Base-by-base conservation (phyloP, 2,329 filamentous ascomycete genomes). In the Pestalotiopsis sp. region DNA sequence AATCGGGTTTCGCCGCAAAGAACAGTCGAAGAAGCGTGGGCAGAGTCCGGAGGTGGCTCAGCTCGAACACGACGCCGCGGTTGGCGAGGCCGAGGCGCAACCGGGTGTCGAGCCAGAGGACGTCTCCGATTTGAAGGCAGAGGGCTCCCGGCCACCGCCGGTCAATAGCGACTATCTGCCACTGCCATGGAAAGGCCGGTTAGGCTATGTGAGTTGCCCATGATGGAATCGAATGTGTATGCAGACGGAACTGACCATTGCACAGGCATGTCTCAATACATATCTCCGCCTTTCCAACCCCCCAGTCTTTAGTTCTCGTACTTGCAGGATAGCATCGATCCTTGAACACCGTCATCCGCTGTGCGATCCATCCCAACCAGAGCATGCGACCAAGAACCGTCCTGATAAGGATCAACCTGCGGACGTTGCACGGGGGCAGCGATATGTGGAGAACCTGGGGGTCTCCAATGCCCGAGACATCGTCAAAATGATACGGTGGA, bases 311-410 rank as follows among this genome's bases (percentile, higher is more conserved):
- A 93, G 91, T 72, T 98, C 95, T 0, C 89, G 95, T 67, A 98
- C 95, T 0, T 98, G 95, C 77, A 92, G 95, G 38, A 95, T 98
- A 70, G 87, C 93, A 1, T 97, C 94, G 0, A 97, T 98, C 58
- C 78, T 98, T 12, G 94, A 98, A 68, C 93, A 98, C 75, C 90
- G 94, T 9, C 90, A 97, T 79, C 94, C 95, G 0, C 84, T 98
- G 2, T 85, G 86, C 72, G 90, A 97, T 72, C 91, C 93, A 0
- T 86, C 87, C 0, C 89, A 92, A 74, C 93, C 94, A 0, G 90
- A 94, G 71, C 94, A 97, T 78, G 76, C 92, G 0, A 95, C 89
- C 20, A 97, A 96, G 80, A 98, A 98, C 74, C 88, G 93, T 0
- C 94, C 94, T 0, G 93, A 97, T 78, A 93, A 90, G 75, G 85